Evolutionary conservation across 192 early-diverging fungal genomes (phyloP).

Genomic region (Backusella tuberculispora): DNA sequence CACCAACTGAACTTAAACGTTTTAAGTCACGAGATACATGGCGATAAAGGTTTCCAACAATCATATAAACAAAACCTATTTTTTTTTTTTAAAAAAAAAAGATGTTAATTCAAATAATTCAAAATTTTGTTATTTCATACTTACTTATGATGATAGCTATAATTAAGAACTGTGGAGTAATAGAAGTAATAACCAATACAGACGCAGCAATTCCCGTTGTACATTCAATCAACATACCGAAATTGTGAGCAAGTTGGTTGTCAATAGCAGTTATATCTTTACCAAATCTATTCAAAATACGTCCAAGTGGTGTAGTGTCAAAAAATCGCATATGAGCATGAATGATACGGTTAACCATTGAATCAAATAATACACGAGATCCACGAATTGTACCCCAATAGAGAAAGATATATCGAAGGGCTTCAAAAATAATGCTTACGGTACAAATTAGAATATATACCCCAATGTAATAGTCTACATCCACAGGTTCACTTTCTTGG

Average conservation of each 20-base stretch:
- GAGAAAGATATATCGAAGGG: constrained; percentile 26
- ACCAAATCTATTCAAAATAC: constrained; percentile 85
- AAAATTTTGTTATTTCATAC: constrained; percentile 47
- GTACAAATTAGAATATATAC: constrained; percentile 38
- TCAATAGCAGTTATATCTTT: constrained; percentile 83
- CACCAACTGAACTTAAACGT: constrained; percentile 76
- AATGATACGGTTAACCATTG: constrained; percentile 38
- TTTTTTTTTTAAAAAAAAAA: neutral
- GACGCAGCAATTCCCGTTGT: constrained; percentile 38
- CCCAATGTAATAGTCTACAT: constrained; percentile 48
- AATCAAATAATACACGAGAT: constrained; percentile 41
- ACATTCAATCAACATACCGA: constrained; percentile 44
- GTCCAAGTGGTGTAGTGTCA: constrained; percentile 75
- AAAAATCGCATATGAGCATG: constrained; percentile 66
- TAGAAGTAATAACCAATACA: constrained; percentile 45
- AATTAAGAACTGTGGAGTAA: constrained; percentile 50
- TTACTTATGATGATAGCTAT: constrained; percentile 26
- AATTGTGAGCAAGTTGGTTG: constrained; percentile 41
- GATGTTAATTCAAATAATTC: neutral
- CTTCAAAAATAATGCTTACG: constrained; percentile 19
- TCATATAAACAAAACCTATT: neutral
- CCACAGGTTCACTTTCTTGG: constrained; percentile 18
- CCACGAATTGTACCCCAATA: constrained; percentile 41
- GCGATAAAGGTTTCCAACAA: constrained; percentile 69
- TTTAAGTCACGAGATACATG: constrained; percentile 85